phyloP scores from a whole-genome alignment of 257 asterid genomes.

The Capsicum pubescens region DNA sequence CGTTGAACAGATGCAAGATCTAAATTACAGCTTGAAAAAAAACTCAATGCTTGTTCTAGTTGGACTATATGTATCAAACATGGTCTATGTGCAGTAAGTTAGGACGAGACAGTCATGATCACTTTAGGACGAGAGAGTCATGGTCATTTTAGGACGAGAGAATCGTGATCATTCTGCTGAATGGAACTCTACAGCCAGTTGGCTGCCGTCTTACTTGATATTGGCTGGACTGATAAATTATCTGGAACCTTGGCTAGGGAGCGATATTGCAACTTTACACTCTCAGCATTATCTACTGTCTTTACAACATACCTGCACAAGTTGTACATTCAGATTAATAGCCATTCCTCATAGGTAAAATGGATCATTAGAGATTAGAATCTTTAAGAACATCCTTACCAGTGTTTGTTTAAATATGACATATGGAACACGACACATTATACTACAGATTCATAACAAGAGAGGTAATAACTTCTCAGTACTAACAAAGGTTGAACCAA shows the following conservation, averaged over 20 bases:
- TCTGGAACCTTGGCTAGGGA: constrained; percentile 79
- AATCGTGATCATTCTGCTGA: not conserved
- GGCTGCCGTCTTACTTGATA: constrained; percentile 53
- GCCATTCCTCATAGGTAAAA: not conserved
- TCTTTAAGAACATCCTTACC: not conserved
- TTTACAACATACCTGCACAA: constrained; percentile 88
- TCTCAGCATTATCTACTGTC: constrained; percentile 98
- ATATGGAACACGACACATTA: not conserved
- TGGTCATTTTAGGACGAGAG: not conserved
- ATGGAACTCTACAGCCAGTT: constrained; percentile 58
- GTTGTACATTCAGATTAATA: not conserved
- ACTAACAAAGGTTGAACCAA: not conserved
- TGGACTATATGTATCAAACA: constrained; percentile 26
- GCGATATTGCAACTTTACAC: constrained; percentile 93
- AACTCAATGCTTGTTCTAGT: not conserved
- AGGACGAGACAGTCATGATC: not conserved
- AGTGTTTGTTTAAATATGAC: not conserved
- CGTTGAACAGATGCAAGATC: constrained; percentile 4
- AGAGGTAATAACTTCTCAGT: not conserved
- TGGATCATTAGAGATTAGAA: not conserved
- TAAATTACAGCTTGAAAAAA: constrained; percentile 18
- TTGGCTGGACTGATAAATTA: constrained; percentile 52
- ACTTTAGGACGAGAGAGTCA: not conserved
- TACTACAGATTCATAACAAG: not conserved
- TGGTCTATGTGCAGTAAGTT: constrained; percentile 11